Base-by-base conservation (phyloP, 768 basidiomycete genomes). In the Termitomyces titanicus region DNA sequence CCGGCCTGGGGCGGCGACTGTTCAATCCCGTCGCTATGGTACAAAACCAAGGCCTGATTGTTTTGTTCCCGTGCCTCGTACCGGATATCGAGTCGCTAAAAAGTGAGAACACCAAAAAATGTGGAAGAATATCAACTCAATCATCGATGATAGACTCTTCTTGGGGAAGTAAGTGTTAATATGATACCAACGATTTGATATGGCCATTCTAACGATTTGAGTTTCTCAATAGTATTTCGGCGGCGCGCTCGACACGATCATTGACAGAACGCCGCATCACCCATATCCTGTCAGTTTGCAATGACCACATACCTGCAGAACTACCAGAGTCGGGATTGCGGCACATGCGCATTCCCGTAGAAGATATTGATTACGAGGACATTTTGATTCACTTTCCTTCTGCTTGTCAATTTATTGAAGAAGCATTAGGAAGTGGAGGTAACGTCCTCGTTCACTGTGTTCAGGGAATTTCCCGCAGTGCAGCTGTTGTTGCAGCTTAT, bases 241-340 rank as follows among this genome's bases (percentile, higher is more conserved):
- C 88, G 48, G 88, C 89, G 29, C 79, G 79, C 60, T 88, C 88
- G 34, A 80, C 87, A 24, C 81, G 87, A 66, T 81, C 84, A 52
- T 75, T 90, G 69, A 77, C 82, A 47, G 88, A 90, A 68, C 83
- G 84, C 61, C 81, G 82, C 56, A 86, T 92, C 57, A 89, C 88
- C 5, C 90, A 92, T 70, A 83, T 92, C 48, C 68, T 92, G 17
- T 91, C 89, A 44, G 88, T 90, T 51, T 91, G 90, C 64, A 68
- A 72, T 34, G 90, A 92, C 52, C 75, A 77, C 5, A 87, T 89
- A 47, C 86, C 87, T 42, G 82, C 85, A 45, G 88, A 89, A 60
- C 67, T 81, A 25, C 84, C 86, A 22, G 81, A 83, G 63, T 88
- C 86, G 57, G 87, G 86, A 20, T 77, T 87, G 48, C 70, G 68